A percentile compares a stretch with the other conserved stretches of the same genome.
phyloP scores from a whole-genome alignment of 495 filamentous ascomycete species.

The Rusavskia elegans region DNA sequence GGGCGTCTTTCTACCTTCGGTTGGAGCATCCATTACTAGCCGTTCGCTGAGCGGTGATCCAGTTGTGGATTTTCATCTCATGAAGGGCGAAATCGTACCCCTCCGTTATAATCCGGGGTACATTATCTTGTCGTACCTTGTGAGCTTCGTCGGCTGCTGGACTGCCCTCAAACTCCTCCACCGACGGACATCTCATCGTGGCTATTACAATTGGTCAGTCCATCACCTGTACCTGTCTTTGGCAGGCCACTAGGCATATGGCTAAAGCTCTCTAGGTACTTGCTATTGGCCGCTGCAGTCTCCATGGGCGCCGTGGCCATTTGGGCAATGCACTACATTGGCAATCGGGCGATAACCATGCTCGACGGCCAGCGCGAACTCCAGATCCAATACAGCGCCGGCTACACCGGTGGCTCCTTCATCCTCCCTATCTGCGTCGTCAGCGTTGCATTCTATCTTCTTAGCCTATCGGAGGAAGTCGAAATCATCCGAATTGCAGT shows the following conservation, averaged over 20 bases:
- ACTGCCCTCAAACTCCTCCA: conserved; percentile 75
- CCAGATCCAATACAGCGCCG: conserved; percentile 57
- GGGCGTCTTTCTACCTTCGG: neutral
- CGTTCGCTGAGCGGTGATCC: neutral
- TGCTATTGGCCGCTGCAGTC: conserved; percentile 53
- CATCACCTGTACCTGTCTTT: neutral
- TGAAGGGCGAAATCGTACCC: conserved; percentile 25
- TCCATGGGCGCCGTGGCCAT: conserved; percentile 76
- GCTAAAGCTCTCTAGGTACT: conserved; percentile 34
- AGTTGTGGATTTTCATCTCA: neutral
- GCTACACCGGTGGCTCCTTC: conserved; percentile 63
- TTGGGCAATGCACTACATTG: conserved; percentile 76
- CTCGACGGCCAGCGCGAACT: conserved; percentile 39
- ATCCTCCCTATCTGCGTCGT: conserved; percentile 67
- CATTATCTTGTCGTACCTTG: conserved; percentile 58
- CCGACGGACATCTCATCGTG: conserved; percentile 48
- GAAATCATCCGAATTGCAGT: conserved; percentile 39
- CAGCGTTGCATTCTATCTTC: conserved; percentile 50
- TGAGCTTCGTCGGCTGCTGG: conserved; percentile 60
- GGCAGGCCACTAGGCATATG: neutral
- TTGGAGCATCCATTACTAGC: neutral
- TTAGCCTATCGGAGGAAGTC: conserved; percentile 38
- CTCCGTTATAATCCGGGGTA: conserved; percentile 44
- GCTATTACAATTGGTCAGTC: conserved; percentile 52
- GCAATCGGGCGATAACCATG: conserved; percentile 63